Conservation (phyloP, 306 rosid genomes). For the Fagus crenata region DNA sequence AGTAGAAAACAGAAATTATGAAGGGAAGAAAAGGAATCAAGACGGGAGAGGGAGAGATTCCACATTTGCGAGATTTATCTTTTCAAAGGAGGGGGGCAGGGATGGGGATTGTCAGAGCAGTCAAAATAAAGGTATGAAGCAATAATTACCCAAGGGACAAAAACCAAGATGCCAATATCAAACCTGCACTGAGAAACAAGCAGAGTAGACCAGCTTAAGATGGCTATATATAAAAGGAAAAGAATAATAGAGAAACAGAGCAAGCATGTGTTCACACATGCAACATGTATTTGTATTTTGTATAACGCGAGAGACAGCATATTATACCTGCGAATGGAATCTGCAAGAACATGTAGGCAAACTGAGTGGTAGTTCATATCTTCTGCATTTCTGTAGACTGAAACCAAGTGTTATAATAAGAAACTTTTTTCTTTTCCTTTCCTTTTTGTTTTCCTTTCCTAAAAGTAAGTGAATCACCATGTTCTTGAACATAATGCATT, state of each 20-base stretch:
- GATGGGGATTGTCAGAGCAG: neutral
- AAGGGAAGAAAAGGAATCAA: slow-evolving; percentile 22
- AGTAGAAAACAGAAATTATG: slow-evolving; percentile 27
- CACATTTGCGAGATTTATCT: neutral
- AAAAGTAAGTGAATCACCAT: too few relatives aligned
- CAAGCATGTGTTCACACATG: slow-evolving; percentile 14
- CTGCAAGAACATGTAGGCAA: slow-evolving; percentile 90
- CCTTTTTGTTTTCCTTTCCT: too few relatives aligned
- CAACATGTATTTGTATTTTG: slow-evolving; percentile 1
- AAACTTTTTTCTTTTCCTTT: neutral
- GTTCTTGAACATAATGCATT: too few relatives aligned
- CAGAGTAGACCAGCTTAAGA: slow-evolving; percentile 41
- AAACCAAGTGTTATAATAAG: slow-evolving; percentile 29
- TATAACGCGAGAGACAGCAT: slow-evolving; percentile 7
- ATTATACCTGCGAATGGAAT: slow-evolving; percentile 93
- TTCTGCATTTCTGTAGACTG: slow-evolving; percentile 97
- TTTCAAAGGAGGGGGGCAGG: neutral
- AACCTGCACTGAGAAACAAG: slow-evolving; percentile 92
- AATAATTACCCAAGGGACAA: slow-evolving; percentile 77
- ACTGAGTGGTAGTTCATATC: slow-evolving; percentile 96
- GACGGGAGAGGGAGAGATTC: neutral
- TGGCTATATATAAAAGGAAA: slow-evolving; percentile 17
- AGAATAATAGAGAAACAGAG: slow-evolving; percentile 4
- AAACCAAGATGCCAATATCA: slow-evolving; percentile 95
- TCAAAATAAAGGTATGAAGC: slow-evolving; percentile 16